phyloP scores from a whole-genome alignment of 2,329 filamentous ascomycete genomes.

The Teratosphaeria pseudoeucalypti region DNA sequence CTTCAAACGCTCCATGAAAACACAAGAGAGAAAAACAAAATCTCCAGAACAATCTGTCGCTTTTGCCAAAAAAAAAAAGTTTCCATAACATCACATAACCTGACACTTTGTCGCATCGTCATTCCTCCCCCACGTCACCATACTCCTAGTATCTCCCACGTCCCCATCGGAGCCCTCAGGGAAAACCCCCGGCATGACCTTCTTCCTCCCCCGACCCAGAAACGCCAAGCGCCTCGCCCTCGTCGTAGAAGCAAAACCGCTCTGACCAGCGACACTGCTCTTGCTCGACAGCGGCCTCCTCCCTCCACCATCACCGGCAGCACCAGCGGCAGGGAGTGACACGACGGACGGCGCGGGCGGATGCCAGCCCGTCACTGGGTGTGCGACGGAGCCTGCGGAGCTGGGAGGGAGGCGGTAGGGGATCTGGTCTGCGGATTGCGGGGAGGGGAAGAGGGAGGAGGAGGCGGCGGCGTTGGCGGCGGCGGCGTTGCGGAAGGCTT shows the following conservation, averaged over 20 bases:
- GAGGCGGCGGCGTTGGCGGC: slow-evolving; percentile 7
- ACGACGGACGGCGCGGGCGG: slow-evolving; percentile 19
- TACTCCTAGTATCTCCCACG: slow-evolving; percentile 17
- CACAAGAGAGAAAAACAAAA: too few relatives aligned
- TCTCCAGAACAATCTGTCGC: background rate
- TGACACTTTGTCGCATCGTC: slow-evolving; percentile 10
- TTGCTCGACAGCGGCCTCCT: slow-evolving; percentile 6
- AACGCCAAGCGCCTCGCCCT: slow-evolving; percentile 20
- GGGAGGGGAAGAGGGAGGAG: slow-evolving; percentile 19
- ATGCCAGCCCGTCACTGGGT: slow-evolving; percentile 26
- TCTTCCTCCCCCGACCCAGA: slow-evolving; percentile 11
- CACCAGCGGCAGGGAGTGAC: background rate
- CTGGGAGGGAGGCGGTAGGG: slow-evolving; percentile 11
- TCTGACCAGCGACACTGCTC: slow-evolving; percentile 10
- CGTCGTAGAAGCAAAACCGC: slow-evolving; percentile 13
- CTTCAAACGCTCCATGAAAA: too few relatives aligned
- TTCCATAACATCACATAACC: slow-evolving; percentile 12
- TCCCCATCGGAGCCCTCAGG: slow-evolving; percentile 2
- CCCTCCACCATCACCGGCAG: background rate
- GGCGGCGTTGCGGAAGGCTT: slow-evolving; percentile 21
- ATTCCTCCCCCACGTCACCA: slow-evolving; percentile 11
- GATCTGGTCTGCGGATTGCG: slow-evolving; percentile 17
- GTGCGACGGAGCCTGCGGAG: slow-evolving; percentile 17
- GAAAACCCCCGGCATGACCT: slow-evolving; percentile 4
- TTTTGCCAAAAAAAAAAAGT: background rate